These are phyloP conservation scores for Tricholomella constricta DNA, from an alignment of 768 basidiomycete species.

Conservation along the genomic window DNA sequence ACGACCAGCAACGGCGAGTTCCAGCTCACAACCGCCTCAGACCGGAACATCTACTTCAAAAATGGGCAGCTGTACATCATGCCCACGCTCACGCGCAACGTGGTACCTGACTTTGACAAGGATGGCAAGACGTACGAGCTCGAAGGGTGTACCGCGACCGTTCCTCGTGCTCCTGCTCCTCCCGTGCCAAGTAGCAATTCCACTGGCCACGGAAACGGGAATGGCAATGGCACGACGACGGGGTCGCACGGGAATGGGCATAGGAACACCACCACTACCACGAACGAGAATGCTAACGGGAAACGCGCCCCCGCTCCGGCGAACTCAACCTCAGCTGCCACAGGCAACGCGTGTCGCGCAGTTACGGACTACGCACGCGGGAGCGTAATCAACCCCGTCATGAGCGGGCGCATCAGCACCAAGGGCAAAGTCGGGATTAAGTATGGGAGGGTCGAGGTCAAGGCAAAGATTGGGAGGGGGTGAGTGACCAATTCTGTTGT, in stretches of 20 bases:
- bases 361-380: constrained; percentile 28
- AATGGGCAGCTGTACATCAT: constrained; percentile 76
- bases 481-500: constrained; percentile 39
- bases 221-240: no score
- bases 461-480: constrained; percentile 62
- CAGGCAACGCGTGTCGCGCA: constrained; percentile 42
- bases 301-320: background rate
- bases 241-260: no score
- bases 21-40: constrained; percentile 68
- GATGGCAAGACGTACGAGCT: constrained; percentile 69
- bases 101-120: constrained; percentile 44
- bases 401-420: constrained; percentile 75
- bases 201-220: background rate
- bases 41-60: constrained; percentile 65
- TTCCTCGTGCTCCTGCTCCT: background rate
- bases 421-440: constrained; percentile 55
- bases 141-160: constrained; percentile 56
- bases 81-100: constrained; percentile 76
- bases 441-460: constrained; percentile 63
- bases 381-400: constrained; percentile 72
- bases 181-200: background rate
- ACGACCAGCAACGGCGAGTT: constrained; percentile 79
- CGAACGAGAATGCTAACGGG: no score
- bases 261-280: background rate
- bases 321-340: background rate